Percentiles rank a stretch among this genome's conserved stretches.
These are phyloP conservation scores for Sarocladium kiliense DNA, from an alignment of 2,329 filamentous ascomycete genomes.

Conservation along the genomic window DNA sequence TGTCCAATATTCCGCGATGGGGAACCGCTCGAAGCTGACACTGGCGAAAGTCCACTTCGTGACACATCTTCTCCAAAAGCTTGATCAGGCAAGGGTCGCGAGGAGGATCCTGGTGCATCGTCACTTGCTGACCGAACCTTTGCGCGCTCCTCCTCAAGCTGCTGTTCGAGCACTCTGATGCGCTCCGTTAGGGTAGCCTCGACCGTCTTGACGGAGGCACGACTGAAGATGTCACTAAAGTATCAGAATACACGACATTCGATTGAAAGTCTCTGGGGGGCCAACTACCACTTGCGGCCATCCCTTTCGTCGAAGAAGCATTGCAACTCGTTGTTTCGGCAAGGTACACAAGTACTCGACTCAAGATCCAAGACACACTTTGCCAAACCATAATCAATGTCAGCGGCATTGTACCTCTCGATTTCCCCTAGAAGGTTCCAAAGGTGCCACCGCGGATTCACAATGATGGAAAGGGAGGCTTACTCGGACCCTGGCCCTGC, in stretches of 20 bases:
- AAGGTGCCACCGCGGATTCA: too few species aligned
- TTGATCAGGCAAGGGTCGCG: not conserved
- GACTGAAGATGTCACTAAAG: not conserved
- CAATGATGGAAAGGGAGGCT: not conserved
- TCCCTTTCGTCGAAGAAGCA: conserved; percentile 12
- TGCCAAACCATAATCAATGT: not conserved
- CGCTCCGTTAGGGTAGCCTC: conserved; percentile 8
- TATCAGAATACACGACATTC: not conserved
- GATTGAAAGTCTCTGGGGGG: not conserved
- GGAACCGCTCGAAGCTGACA: not conserved
- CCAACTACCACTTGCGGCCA: conserved; percentile 10
- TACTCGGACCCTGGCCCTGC: conserved; percentile 10
- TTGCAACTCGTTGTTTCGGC: conserved; percentile 8
- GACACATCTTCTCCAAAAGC: not conserved
- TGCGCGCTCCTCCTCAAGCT: conserved; percentile 4
- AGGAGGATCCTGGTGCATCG: not conserved
- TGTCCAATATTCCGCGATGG: not conserved
- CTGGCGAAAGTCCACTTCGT: not conserved
- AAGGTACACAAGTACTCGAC: conserved; percentile 7
- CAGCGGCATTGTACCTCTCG: not conserved
- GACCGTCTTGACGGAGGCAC: conserved; percentile 10
- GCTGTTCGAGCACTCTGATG: conserved; percentile 8
- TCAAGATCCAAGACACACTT: conserved; percentile 9
- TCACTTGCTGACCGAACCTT: not conserved
- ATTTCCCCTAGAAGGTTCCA: too few species aligned